phyloP scores from a whole-genome alignment of 805 yeast genomes.

The Pichia deserticola region DNA sequence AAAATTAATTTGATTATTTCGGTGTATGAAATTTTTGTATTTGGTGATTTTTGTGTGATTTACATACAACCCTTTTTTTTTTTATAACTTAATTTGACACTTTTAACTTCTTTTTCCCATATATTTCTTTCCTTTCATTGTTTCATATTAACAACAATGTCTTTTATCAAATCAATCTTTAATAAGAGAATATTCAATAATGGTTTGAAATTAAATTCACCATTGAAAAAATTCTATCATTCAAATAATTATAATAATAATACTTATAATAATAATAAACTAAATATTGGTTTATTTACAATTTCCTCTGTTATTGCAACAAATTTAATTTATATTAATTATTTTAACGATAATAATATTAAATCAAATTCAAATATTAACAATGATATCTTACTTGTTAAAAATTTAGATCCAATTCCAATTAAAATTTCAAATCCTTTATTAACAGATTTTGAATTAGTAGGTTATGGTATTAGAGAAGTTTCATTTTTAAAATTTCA shows the following conservation, averaged over 20 bases:
- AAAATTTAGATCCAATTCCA: conserved; percentile 25
- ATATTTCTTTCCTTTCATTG: background rate
- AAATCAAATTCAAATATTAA: background rate
- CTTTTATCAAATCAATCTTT: background rate
- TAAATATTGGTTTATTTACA: background rate
- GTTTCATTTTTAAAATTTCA: conserved; percentile 78
- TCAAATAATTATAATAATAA: too few species aligned
- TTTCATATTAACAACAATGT: background rate
- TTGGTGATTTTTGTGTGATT: too few species aligned
- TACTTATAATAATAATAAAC: background rate
- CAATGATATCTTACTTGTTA: conserved; percentile 13
- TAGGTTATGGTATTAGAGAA: conserved; percentile 77
- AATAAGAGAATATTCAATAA: too few species aligned
- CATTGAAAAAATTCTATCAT: background rate
- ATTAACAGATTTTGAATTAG: conserved; percentile 36
- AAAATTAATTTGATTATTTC: too few species aligned
- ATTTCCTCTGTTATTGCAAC: background rate
- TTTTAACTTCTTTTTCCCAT: too few species aligned
- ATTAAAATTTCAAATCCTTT: conserved; percentile 13
- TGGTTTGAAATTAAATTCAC: background rate
- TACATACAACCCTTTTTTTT: too few species aligned
- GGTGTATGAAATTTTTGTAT: too few species aligned
- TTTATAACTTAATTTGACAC: too few species aligned
- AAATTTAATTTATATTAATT: background rate
- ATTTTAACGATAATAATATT: background rate